Conservation (phyloP, 495 filamentous ascomycete genomes). For the Aspergillus sclerotiicarbonarius region DNA sequence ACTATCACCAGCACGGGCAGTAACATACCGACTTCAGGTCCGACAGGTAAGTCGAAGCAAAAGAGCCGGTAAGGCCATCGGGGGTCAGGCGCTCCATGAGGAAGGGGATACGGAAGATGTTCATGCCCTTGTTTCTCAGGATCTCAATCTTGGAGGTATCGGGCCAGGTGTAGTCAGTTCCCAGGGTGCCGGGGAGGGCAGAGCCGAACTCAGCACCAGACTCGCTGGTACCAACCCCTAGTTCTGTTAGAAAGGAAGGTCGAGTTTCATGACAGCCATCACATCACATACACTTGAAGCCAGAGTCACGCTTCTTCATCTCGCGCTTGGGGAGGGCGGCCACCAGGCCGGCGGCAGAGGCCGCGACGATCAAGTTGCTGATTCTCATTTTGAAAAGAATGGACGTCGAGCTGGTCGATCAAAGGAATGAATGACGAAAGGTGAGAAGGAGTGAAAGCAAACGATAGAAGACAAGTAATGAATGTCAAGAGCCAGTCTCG, state of each 20-base stretch:
- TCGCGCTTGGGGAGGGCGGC: conserved; percentile 22
- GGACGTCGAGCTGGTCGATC: conserved; percentile 3
- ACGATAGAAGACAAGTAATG: conserved; percentile 1
- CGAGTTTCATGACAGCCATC: background rate
- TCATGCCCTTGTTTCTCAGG: conserved; percentile 61
- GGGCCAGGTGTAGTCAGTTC: conserved; percentile 62
- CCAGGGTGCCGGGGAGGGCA: conserved; percentile 52
- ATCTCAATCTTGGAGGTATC: conserved; percentile 53
- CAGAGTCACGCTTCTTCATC: conserved; percentile 15
- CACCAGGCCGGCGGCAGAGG: conserved; percentile 27
- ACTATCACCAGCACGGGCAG: background rate
- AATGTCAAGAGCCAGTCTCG: conserved; percentile 8
- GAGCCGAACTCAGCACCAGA: conserved; percentile 54
- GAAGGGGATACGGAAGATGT: conserved; percentile 68
- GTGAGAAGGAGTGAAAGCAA: background rate
- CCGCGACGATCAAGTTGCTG: conserved; percentile 22
- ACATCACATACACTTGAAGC: conserved; percentile 14
- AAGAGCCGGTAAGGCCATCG: conserved; percentile 41
- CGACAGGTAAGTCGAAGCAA: conserved; percentile 40
- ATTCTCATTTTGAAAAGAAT: conserved; percentile 10
- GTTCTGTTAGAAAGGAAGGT: background rate
- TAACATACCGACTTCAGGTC: conserved; percentile 41
- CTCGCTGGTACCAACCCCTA: conserved; percentile 33
- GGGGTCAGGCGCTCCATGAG: conserved; percentile 70
- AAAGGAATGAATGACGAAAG: conserved; percentile 1